Percentiles rank a stretch among this genome's conserved stretches.
These are phyloP conservation scores for Keithomyces neogunnii DNA, from an alignment of 2,329 filamentous ascomycete genomes.

Conservation along the genomic window DNA sequence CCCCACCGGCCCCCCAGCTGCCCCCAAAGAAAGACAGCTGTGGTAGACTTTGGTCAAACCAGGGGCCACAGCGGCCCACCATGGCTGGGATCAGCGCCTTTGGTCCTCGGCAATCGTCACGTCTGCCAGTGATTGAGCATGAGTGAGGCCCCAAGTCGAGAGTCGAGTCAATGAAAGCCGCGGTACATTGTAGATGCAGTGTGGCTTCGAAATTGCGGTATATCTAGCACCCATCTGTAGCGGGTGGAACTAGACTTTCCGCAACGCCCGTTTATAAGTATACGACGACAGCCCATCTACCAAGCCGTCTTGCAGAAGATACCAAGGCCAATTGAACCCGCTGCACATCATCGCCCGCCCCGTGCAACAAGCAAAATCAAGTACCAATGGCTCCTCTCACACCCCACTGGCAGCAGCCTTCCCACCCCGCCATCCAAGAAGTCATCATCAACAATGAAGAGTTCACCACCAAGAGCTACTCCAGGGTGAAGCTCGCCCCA, in stretches of 20 bases:
- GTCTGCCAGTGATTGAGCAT: background rate
- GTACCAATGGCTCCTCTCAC: constrained; percentile 44
- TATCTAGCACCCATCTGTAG: background rate
- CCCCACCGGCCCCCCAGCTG: too few species aligned
- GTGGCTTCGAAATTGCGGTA: background rate
- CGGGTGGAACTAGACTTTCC: background rate
- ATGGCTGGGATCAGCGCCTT: background rate
- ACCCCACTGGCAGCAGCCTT: constrained; percentile 52
- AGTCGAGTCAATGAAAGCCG: constrained; percentile 1
- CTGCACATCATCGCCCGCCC: background rate
- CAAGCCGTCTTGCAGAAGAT: too few species aligned
- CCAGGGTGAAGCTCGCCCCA: constrained; percentile 44
- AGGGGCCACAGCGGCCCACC: background rate
- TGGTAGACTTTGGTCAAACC: background rate
- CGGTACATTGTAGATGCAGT: background rate
- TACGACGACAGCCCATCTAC: too few species aligned
- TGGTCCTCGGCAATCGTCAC: constrained; percentile 3
- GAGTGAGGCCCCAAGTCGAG: background rate
- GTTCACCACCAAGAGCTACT: constrained; percentile 53
- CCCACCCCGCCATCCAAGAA: constrained; percentile 49
- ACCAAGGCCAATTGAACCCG: background rate
- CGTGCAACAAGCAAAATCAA: background rate
- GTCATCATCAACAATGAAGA: constrained; percentile 44
- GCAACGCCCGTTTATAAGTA: background rate
- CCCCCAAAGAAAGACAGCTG: background rate